These are phyloP conservation scores for Dendrocalamus sinicus DNA, from an alignment of 176 grass and related monocot species.

Conservation along the genomic window DNA sequence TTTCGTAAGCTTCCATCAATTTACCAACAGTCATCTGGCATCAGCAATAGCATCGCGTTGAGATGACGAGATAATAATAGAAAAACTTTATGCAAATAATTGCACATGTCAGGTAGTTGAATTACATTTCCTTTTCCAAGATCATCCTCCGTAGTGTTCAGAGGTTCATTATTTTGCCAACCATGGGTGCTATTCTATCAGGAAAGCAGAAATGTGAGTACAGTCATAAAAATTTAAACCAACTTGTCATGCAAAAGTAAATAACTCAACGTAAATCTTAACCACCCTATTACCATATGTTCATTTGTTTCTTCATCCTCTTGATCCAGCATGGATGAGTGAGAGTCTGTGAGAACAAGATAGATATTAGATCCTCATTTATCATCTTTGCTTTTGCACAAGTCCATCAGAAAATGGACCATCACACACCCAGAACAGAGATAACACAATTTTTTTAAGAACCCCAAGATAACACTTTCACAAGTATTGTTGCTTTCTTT, in stretches of 20 bases:
- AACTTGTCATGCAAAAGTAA: slow-evolving; percentile 12
- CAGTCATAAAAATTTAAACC: background rate
- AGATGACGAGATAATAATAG: slow-evolving; percentile 11
- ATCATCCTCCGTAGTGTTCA: slow-evolving; percentile 41
- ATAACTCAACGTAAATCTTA: slow-evolving; percentile 32
- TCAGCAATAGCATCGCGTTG: slow-evolving; percentile 22
- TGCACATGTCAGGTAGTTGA: background rate
- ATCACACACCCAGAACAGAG: slow-evolving; percentile 11
- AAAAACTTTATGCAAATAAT: slow-evolving; percentile 18
- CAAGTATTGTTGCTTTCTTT: background rate
- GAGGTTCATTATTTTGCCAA: slow-evolving; percentile 52
- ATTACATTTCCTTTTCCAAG: slow-evolving; percentile 83
- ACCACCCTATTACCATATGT: slow-evolving; percentile 54
- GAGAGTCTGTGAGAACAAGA: slow-evolving; percentile 50
- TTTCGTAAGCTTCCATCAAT: slow-evolving; percentile 82
- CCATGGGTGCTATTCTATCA: slow-evolving; percentile 70
- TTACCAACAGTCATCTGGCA: slow-evolving; percentile 84
- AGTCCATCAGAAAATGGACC: slow-evolving; percentile 1
- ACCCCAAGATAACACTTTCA: background rate
- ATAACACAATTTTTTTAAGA: background rate
- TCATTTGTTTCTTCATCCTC: slow-evolving; percentile 61
- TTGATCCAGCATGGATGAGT: slow-evolving; percentile 48
- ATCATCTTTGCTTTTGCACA: slow-evolving; percentile 33
- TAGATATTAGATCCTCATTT: slow-evolving; percentile 16
- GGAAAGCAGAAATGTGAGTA: slow-evolving; percentile 46